Evolutionary conservation across 805 yeast genomes (phyloP).

Genomic region (Sugiyamaella floridensis): DNA sequence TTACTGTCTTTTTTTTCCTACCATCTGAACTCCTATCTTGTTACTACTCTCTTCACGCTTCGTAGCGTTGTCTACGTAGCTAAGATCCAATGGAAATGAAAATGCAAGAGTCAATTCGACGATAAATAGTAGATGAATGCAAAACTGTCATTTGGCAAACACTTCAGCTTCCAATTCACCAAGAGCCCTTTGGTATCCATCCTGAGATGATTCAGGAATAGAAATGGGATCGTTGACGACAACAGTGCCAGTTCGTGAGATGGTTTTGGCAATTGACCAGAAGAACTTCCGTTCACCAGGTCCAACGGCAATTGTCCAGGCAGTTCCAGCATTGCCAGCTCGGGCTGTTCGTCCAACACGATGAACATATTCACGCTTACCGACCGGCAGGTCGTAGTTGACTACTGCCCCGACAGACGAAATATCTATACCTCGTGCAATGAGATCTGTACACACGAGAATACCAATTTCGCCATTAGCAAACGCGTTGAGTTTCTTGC

Average conservation of each 20-base stretch:
- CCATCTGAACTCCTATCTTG: too few relatives aligned
- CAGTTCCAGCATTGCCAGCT: constrained; percentile 73
- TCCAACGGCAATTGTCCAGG: constrained; percentile 67
- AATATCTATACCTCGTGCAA: constrained; percentile 93
- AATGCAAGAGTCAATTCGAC: not conserved
- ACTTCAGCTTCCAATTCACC: constrained; percentile 17
- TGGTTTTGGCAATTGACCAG: constrained; percentile 29
- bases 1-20: constrained; percentile 4
- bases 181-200: constrained; percentile 17
- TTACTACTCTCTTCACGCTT: too few relatives aligned
- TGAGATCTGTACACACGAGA: constrained; percentile 72
- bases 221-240: constrained; percentile 3
- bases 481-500: constrained; percentile 54
- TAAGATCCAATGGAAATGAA: not conserved
- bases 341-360: constrained; percentile 97
- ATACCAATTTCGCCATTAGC: constrained; percentile 45
- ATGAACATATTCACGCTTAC: constrained; percentile 89
- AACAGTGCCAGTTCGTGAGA: constrained; percentile 22
- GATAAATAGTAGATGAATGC: not conserved
- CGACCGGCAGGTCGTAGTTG: constrained; percentile 85
- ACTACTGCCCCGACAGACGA: constrained; percentile 62
- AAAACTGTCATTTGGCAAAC: constrained; percentile 3
- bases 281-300: constrained; percentile 60
- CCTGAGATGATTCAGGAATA: constrained; percentile 4
- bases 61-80: too few relatives aligned